Percentiles rank a stretch among this genome's conserved stretches.
Evolutionary conservation across 2,329 filamentous ascomycete genomes (phyloP).

Genomic region (Trichoderma atroviride): DNA sequence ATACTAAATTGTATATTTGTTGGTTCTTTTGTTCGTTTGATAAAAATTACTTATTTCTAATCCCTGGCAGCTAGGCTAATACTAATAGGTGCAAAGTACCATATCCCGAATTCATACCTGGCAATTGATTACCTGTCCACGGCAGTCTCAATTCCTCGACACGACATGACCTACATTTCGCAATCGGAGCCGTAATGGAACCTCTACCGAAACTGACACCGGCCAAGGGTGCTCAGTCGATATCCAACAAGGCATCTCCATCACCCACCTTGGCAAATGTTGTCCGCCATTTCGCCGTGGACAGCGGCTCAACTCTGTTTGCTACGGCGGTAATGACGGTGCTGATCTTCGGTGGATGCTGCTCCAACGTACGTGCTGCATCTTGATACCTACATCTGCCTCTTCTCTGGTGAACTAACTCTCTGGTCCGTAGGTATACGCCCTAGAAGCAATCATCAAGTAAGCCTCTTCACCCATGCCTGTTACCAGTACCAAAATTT

Average conservation of each 20-base stretch:
- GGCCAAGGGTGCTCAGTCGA: constrained; percentile 15
- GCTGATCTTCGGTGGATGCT: constrained; percentile 94
- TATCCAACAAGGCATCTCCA: background rate
- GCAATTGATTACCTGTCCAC: background rate
- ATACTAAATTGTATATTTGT: background rate
- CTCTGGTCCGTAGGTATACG: constrained; percentile 72
- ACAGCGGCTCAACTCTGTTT: constrained; percentile 43
- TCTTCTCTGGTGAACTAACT: background rate
- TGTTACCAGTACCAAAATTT: background rate
- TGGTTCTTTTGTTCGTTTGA: background rate
- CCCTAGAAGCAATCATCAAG: constrained; percentile 93
- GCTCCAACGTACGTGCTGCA: constrained; percentile 72
- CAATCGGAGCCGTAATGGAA: constrained; percentile 11
- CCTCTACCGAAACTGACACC: constrained; percentile 11
- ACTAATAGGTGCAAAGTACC: background rate
- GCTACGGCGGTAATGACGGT: constrained; percentile 69
- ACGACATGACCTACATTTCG: constrained; percentile 2
- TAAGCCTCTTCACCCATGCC: constrained; percentile 51
- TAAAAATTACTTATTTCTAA: too few species aligned
- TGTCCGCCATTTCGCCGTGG: background rate
- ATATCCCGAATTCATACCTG: background rate
- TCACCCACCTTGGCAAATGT: constrained; percentile 12
- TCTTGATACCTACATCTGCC: background rate
- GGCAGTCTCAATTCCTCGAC: background rate
- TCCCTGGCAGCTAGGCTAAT: background rate